Base-by-base conservation (phyloP, 2,329 filamentous ascomycete genomes). In the Zymoseptoria passerinii region DNA sequence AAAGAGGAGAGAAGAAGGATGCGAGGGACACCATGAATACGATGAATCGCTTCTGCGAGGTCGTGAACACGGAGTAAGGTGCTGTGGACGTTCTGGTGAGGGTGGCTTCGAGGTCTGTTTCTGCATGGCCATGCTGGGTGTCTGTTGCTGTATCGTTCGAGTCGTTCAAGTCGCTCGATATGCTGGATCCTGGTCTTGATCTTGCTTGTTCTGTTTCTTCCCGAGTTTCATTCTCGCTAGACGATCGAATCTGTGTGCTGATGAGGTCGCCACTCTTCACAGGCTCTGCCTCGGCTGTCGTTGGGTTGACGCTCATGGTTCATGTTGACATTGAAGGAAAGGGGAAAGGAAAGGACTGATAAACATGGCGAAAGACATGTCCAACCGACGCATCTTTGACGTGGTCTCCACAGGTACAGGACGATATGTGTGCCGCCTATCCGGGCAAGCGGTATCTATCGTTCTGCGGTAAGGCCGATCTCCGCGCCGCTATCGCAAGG, bases 1-100 rank as follows among this genome's bases (percentile, higher is more conserved):
- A 78, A 10, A 80, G 63, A 1, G 80, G 80, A 2, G 80, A 81
- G 69, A 83, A 81, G 28, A 82, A 70, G 0, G 77, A 78, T 1
- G 79, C 80, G 1, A 78, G 65, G 1, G 78, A 76, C 23, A 81
- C 76, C 54, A 79, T 78, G 65, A 76, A 72, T 23, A 81, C 75
- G 35, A 81, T 75, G 60, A 76, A 65, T 58, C 75, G 72, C 65
- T 80, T 81, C 63, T 77, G 70, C 13, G 63, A 61, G 5, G 61
- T 55, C 1, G 69, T 70, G 61, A 77, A 77, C 16, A 75, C 63
- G 52, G 75, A 64, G 53, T 54, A 66, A 27, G 55, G 61, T 48
- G 60, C 54, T 48, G 62, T 50, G 50, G 62, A 65, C 8, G 53
- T 40, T 13, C 54, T 60, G 23, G 58, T 52, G 8, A 58, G 56